Evolutionary conservation across 306 rosid species (phyloP).

Genomic region (Medicago truncatula): DNA sequence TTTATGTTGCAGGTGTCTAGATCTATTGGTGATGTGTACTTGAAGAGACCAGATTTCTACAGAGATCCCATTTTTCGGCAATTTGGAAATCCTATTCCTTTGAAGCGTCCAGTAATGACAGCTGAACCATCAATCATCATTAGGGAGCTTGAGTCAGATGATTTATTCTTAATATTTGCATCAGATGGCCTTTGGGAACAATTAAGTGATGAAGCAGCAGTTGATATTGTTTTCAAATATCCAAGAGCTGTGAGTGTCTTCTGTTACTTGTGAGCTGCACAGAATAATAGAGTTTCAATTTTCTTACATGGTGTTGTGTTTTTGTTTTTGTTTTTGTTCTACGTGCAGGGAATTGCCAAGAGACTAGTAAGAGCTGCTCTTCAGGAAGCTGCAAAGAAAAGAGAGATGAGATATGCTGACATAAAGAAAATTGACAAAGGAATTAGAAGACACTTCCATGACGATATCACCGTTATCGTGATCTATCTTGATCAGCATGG

Average conservation of each 20-base stretch:
- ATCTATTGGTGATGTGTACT: constrained; percentile 89
- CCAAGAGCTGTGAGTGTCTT: constrained; percentile 86
- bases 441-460: constrained; percentile 86
- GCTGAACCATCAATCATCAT: constrained; percentile 87
- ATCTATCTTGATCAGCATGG: constrained; percentile 77
- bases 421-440: constrained; percentile 85
- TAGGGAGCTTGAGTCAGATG: constrained; percentile 75
- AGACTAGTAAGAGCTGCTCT: constrained; percentile 88
- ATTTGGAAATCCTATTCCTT: constrained; percentile 69
- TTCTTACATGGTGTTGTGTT: constrained; percentile 28
- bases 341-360: constrained; percentile 89
- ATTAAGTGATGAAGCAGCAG: constrained; percentile 83
- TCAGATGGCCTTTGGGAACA: constrained; percentile 99
- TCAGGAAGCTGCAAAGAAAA: constrained; percentile 84
- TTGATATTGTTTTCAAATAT: constrained; percentile 78
- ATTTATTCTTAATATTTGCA: constrained; percentile 89
- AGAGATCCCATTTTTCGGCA: constrained; percentile 78
- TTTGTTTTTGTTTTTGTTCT: constrained; percentile 11
- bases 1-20: constrained; percentile 78
- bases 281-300: background rate
- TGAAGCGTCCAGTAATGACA: constrained; percentile 86
- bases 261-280: constrained; percentile 22
- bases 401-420: constrained; percentile 90
- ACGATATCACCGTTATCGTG: constrained; percentile 88
- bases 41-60: constrained; percentile 84